phyloP scores from a whole-genome alignment of 2,329 filamentous ascomycete genomes.

The Colletotrichum noveboracense region DNA sequence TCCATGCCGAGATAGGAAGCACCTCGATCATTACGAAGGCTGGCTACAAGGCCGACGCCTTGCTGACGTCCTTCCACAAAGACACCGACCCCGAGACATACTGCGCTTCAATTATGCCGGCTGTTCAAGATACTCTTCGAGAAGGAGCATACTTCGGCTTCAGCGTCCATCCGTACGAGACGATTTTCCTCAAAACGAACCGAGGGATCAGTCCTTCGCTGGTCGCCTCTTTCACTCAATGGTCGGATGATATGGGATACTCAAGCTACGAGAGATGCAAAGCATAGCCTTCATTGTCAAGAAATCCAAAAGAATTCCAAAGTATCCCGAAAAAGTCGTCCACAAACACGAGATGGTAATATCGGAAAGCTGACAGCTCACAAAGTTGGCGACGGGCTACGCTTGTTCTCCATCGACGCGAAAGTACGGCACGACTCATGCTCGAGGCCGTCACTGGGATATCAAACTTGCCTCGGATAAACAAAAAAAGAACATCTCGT shows the following conservation, averaged over 20 bases:
- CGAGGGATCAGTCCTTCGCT: conserved; percentile 30
- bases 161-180: conserved; percentile 42
- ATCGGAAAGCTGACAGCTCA: too few relatives aligned
- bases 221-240: conserved; percentile 31
- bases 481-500: too few relatives aligned
- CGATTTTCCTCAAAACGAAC: conserved; percentile 40
- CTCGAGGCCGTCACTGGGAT: too few relatives aligned
- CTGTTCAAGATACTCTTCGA: conserved; percentile 26
- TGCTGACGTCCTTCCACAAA: conserved; percentile 35
- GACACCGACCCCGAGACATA: neutral
- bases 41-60: conserved; percentile 37
- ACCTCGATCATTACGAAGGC: conserved; percentile 29
- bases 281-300: neutral
- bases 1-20: conserved; percentile 35
- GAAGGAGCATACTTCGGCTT: conserved; percentile 34
- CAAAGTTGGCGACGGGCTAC: too few relatives aligned
- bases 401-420: too few relatives aligned
- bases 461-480: too few relatives aligned
- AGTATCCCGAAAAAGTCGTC: too few relatives aligned
- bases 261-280: neutral
- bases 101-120: conserved; percentile 17
- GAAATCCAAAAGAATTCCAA: too few relatives aligned
- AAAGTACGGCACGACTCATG: too few relatives aligned
- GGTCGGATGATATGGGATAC: conserved; percentile 2
- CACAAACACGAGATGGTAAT: too few relatives aligned